Conservation (phyloP, 2,329 filamentous ascomycete species). For the Claviceps quebecensis region DNA sequence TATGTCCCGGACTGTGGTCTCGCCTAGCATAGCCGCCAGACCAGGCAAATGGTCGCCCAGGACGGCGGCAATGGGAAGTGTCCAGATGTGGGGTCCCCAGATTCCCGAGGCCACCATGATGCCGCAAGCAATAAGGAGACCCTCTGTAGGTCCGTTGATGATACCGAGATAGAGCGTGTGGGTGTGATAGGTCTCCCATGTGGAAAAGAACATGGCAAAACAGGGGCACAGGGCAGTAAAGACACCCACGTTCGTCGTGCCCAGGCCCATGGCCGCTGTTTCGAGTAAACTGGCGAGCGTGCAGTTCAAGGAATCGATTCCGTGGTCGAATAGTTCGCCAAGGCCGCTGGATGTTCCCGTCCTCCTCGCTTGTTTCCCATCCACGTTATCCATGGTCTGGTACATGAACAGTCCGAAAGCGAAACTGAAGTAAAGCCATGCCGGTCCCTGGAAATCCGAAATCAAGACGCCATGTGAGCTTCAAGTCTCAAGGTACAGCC, state of each 20-base stretch:
- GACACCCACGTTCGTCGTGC: slow-evolving; percentile 68
- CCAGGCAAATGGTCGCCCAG: slow-evolving; percentile 41
- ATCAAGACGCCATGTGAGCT: neutral
- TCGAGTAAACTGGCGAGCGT: slow-evolving; percentile 83
- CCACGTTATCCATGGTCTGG: slow-evolving; percentile 97
- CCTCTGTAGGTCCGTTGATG: slow-evolving; percentile 95
- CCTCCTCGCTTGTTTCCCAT: slow-evolving; percentile 90
- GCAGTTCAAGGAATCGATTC: slow-evolving; percentile 96
- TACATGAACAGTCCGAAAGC: slow-evolving; percentile 96
- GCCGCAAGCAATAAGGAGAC: slow-evolving; percentile 71
- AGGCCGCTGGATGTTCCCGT: slow-evolving; percentile 91
- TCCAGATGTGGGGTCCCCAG: slow-evolving; percentile 82
- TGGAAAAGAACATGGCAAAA: slow-evolving; percentile 97
- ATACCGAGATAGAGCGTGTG: slow-evolving; percentile 93
- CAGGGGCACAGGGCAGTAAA: slow-evolving; percentile 87
- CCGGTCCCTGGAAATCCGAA: slow-evolving; percentile 45
- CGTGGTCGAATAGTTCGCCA: slow-evolving; percentile 95
- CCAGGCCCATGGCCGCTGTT: slow-evolving; percentile 84
- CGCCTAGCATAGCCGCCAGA: slow-evolving; percentile 47
- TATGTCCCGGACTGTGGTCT: slow-evolving; percentile 67
- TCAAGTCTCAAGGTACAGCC: neutral
- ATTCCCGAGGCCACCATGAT: slow-evolving; percentile 81
- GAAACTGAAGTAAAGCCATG: slow-evolving; percentile 94
- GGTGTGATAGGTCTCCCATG: slow-evolving; percentile 98
- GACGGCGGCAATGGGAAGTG: slow-evolving; percentile 54